Base-by-base conservation (phyloP, 129 eudicot species). In the Escallonia rubra region DNA sequence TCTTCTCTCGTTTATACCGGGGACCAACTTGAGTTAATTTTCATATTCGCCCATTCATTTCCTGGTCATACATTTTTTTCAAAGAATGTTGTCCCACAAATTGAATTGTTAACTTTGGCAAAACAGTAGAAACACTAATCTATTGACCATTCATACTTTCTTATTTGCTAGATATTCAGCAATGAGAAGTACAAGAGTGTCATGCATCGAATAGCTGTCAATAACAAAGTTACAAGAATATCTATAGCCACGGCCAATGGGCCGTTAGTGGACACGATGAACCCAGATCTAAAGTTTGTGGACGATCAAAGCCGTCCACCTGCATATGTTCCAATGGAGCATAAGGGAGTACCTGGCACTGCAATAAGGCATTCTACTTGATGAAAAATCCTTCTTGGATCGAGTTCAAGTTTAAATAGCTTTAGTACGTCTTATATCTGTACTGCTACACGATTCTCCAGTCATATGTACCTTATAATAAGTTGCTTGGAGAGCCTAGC, bases 21-120 rank as follows among this genome's bases (percentile, higher is more conserved):
- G 0, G 88, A 86, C 53, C 92, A 82, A 6, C 87, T 86, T 66
- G 84, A 86, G 88, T 88, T 86, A 79, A 42, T 7, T n/a, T n/a
- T n/a, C n/a, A n/a, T n/a, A n/a, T n/a, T n/a, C n/a, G n/a, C n/a
- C n/a, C n/a, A n/a, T n/a, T n/a, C n/a, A n/a, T n/a, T n/a, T n/a
- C n/a, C n/a, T n/a, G n/a, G n/a, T n/a, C n/a, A n/a, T n/a, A n/a
- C n/a, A n/a, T n/a, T n/a, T n/a, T n/a, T n/a, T n/a, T n/a, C n/a
- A n/a, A n/a, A n/a, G n/a, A n/a, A n/a, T n/a, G n/a, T n/a, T n/a
- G n/a, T n/a, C n/a, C n/a, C n/a, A n/a, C n/a, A n/a, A n/a, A n/a
- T n/a, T n/a, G n/a, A n/a, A n/a, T n/a, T n/a, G n/a, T n/a, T n/a
- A n/a, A n/a, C n/a, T n/a, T n/a, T n/a, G n/a, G n/a, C n/a, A n/a